Evolutionary conservation across 306 rosid species (phyloP).

Genomic region (Hylodesmum podocarpum): DNA sequence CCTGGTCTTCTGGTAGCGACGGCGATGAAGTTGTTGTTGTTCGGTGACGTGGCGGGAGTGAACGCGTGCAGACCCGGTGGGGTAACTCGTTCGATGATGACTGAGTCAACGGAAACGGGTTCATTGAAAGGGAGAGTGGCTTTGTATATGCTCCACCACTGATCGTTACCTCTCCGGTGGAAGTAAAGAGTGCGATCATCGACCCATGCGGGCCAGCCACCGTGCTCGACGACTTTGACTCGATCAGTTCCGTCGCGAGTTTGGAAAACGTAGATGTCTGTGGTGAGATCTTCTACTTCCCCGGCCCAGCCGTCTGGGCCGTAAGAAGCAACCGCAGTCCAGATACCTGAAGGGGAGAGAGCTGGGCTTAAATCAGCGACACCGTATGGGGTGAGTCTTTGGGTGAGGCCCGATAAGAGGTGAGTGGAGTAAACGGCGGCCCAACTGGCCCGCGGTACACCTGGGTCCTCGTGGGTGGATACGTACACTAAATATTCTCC

Average conservation of each 20-base stretch:
- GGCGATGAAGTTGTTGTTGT: constrained; percentile 70
- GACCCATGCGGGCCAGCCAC: constrained; percentile 93
- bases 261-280: constrained; percentile 66
- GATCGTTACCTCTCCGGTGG: constrained; percentile 70
- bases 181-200: constrained; percentile 77
- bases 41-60: constrained; percentile 80
- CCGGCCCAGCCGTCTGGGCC: constrained; percentile 74
- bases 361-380: constrained; percentile 86
- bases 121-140: constrained; percentile 54
- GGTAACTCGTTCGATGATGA: constrained; percentile 64
- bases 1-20: constrained; percentile 73
- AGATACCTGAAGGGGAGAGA: constrained; percentile 71
- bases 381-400: constrained; percentile 66
- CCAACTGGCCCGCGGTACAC: constrained; percentile 61
- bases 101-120: constrained; percentile 41
- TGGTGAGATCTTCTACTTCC: constrained; percentile 74
- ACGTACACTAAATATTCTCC: constrained; percentile 60
- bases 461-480: constrained; percentile 73
- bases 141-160: constrained; percentile 84
- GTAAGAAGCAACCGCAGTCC: constrained; percentile 86
- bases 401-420: constrained; percentile 57
- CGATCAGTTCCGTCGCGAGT: constrained; percentile 73
- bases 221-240: constrained; percentile 67
- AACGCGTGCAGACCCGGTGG: constrained; percentile 85
- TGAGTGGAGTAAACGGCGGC: constrained; percentile 81